A percentile compares a stretch with the other conserved stretches of the same genome.
Evolutionary conservation across 2,329 filamentous ascomycete species (phyloP).

Genomic region (Cercospora sesami): DNA sequence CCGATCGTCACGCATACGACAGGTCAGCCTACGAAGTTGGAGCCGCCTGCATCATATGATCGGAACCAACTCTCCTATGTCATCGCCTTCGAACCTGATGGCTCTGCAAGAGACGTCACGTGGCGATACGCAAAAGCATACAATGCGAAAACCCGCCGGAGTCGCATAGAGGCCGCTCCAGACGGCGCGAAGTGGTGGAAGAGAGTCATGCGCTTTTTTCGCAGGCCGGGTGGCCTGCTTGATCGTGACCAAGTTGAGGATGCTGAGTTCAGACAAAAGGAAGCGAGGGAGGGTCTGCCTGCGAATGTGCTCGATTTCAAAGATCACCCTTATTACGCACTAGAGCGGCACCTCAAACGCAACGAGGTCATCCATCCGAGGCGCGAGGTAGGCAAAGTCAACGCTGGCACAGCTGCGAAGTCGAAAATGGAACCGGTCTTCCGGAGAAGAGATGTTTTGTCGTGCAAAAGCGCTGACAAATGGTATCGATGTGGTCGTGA

Average conservation of each 20-base stretch:
- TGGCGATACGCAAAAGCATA: constrained; percentile 82
- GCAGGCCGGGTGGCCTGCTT: constrained; percentile 29
- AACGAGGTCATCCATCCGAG: constrained; percentile 79
- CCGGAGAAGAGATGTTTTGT: constrained; percentile 74
- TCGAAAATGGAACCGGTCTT: constrained; percentile 73
- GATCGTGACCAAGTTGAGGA: constrained; percentile 85
- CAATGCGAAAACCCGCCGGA: constrained; percentile 82
- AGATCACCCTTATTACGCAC: constrained; percentile 55
- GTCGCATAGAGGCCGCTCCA: constrained; percentile 70
- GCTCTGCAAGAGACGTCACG: constrained; percentile 79
- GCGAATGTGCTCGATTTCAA: constrained; percentile 45
- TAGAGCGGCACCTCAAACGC: constrained; percentile 79
- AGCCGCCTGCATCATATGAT: constrained; percentile 76
- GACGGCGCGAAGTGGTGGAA: constrained; percentile 59
- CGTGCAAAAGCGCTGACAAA: constrained; percentile 75
- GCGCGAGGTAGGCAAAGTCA: constrained; percentile 73
- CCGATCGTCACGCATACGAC: constrained; percentile 78
- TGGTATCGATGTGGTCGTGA: constrained; percentile 89
- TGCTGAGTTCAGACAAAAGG: constrained; percentile 68
- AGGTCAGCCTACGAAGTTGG: constrained; percentile 72
- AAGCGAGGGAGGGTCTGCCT: constrained; percentile 66
- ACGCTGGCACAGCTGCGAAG: constrained; percentile 60
- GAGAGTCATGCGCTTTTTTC: constrained; percentile 50
- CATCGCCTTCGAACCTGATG: constrained; percentile 79
- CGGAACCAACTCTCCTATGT: constrained; percentile 80